Evolutionary conservation across 108 stramenopile species (phyloP).

Genomic region (Skeletonema grethae): DNA sequence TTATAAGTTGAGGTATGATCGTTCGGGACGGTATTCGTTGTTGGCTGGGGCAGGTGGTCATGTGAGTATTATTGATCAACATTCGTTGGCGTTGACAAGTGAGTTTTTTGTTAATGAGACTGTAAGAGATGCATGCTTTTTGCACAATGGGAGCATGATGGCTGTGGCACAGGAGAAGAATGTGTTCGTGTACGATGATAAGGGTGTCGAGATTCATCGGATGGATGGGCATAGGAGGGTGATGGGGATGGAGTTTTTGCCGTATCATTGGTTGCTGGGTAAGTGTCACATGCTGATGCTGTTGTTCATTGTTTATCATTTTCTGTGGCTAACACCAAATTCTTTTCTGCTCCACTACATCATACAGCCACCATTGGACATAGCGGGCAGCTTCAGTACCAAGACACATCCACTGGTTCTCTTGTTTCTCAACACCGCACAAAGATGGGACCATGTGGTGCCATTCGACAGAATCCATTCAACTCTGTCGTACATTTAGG

Average conservation of each 20-base stretch:
- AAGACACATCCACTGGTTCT: slow-evolving; percentile 96
- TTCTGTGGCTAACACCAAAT: not conserved
- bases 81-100: slow-evolving; percentile 48
- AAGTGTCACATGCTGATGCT: slow-evolving; percentile 4
- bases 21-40: slow-evolving; percentile 71
- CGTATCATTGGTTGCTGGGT: slow-evolving; percentile 96
- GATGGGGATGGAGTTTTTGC: slow-evolving; percentile 87
- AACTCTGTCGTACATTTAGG: slow-evolving; percentile 94
- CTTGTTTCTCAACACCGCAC: slow-evolving; percentile 84
- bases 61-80: slow-evolving; percentile 86
- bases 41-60: slow-evolving; percentile 57
- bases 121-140: slow-evolving; percentile 88
- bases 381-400: slow-evolving; percentile 88
- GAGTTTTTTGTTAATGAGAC: slow-evolving; percentile 85
- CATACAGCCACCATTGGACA: slow-evolving; percentile 76
- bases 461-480: slow-evolving; percentile 90
- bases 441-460: slow-evolving; percentile 75
- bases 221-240: slow-evolving; percentile 86
- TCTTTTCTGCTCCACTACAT: not conserved
- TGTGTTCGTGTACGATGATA: slow-evolving; percentile 95
- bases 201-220: slow-evolving; percentile 94
- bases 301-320: not conserved
- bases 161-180: slow-evolving; percentile 96
- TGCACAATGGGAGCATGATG: slow-evolving; percentile 92
- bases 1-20: slow-evolving; percentile 78